Evolutionary conservation across 2,329 filamentous ascomycete species (phyloP).

Genomic region (Monilinia laxa): DNA sequence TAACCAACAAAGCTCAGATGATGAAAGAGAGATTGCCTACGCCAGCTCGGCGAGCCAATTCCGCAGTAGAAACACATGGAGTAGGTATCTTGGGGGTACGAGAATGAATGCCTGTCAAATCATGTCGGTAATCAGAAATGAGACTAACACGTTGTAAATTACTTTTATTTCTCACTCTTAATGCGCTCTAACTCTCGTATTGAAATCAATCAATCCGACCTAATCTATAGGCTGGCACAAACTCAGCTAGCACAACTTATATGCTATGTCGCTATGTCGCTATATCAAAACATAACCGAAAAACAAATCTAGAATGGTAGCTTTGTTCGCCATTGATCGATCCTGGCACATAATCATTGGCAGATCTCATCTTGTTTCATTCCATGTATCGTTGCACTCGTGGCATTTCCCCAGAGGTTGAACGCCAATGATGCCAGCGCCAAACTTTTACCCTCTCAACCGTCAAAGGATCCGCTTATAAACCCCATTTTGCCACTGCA

Average conservation of each 20-base stretch:
- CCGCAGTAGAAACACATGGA: neutral
- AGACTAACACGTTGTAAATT: neutral
- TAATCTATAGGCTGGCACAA: neutral
- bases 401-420: neutral
- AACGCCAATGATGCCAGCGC: constrained; percentile 13
- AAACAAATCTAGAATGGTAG: constrained; percentile 1
- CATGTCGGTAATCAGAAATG: neutral
- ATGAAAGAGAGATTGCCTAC: neutral
- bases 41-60: neutral
- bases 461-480: constrained; percentile 3
- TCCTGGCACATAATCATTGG: neutral
- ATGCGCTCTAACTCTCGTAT: neutral
- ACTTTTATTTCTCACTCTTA: neutral
- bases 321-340: neutral
- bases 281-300: neutral
- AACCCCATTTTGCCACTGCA: neutral
- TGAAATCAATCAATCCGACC: neutral
- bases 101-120: neutral
- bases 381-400: neutral
- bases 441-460: constrained; percentile 6
- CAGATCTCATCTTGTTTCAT: neutral
- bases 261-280: neutral
- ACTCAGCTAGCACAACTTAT: neutral
- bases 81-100: neutral
- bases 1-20: neutral